These are phyloP conservation scores for Cyberlindnera nakhonratchasimensis DNA, from an alignment of 805 yeast genomes.

Conservation along the genomic window DNA sequence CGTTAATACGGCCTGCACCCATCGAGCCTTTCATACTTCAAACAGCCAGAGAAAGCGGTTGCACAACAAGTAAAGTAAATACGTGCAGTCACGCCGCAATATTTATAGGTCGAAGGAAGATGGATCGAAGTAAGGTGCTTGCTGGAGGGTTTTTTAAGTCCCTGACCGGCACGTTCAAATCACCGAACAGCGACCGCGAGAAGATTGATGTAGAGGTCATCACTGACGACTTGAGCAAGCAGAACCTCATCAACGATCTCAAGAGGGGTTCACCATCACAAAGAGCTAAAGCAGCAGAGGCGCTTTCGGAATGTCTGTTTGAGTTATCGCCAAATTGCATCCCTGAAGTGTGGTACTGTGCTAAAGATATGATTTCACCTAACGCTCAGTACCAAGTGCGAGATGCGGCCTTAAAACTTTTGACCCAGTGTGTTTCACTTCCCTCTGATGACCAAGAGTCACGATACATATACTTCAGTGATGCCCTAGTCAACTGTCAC, in stretches of 20 bases:
- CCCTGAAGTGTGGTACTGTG: constrained; percentile 74
- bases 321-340: constrained; percentile 54
- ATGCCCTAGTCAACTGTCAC: constrained; percentile 45
- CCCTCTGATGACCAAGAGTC: constrained; percentile 47
- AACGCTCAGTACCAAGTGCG: constrained; percentile 37
- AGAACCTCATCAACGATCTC: constrained; percentile 37
- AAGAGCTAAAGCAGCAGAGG: constrained; percentile 48
- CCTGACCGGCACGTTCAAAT: constrained; percentile 25
- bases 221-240: constrained; percentile 42
- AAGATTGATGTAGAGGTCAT: constrained; percentile 41
- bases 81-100: not conserved
- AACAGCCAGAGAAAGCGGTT: not conserved
- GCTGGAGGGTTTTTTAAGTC: constrained; percentile 26
- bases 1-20: too few relatives aligned
- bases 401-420: constrained; percentile 48
- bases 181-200: constrained; percentile 25
- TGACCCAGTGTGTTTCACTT: constrained; percentile 51
- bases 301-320: constrained; percentile 47
- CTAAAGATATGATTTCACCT: constrained; percentile 45
- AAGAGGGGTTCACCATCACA: constrained; percentile 35
- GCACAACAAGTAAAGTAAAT: not conserved
- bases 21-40: too few relatives aligned
- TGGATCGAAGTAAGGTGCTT: constrained; percentile 16
- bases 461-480: constrained; percentile 55
- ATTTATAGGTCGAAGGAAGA: not conserved